Conservation (phyloP, 768 basidiomycete genomes). For the Amanita brunnescens region DNA sequence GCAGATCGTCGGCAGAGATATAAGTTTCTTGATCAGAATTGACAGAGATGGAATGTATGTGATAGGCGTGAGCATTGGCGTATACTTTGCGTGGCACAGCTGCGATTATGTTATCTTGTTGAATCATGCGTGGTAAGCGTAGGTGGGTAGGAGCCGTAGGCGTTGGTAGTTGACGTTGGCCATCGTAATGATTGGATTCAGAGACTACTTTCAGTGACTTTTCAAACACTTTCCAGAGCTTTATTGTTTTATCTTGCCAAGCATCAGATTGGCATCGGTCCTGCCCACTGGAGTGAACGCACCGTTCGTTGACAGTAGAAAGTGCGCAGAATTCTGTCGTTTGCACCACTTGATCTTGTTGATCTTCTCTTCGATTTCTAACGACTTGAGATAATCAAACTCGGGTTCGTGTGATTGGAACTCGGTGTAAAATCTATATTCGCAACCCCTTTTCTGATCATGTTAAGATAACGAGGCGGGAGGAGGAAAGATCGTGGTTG, state of each 20-base stretch:
- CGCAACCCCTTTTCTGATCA: slow-evolving; percentile 94
- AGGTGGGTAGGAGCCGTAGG: slow-evolving; percentile 53
- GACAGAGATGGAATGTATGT: slow-evolving; percentile 99
- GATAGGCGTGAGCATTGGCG: slow-evolving; percentile 98
- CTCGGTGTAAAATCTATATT: slow-evolving; percentile 99
- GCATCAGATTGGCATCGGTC: slow-evolving; percentile 6
- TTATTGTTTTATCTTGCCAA: slow-evolving; percentile 92
- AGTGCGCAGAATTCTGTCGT: slow-evolving; percentile 95
- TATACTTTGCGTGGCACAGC: slow-evolving; percentile 98
- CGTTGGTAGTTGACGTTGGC: slow-evolving; percentile 59
- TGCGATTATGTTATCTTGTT: slow-evolving; percentile 97
- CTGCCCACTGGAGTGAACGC: slow-evolving; percentile 17
- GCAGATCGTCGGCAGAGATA: slow-evolving; percentile 96
- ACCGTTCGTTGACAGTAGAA: slow-evolving; percentile 97
- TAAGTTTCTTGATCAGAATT: slow-evolving; percentile 99
- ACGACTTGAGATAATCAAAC: slow-evolving; percentile 98
- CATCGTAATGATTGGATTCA: slow-evolving; percentile 90
- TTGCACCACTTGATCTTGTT: slow-evolving; percentile 99
- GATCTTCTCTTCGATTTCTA: slow-evolving; percentile 99
- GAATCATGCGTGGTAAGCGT: slow-evolving; percentile 82
- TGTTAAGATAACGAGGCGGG: slow-evolving; percentile 14
- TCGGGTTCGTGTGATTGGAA: slow-evolving; percentile 99
- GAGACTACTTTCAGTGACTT: slow-evolving; percentile 93
- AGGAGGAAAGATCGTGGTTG: slow-evolving; percentile 10
- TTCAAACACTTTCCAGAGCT: slow-evolving; percentile 99